Conservation (phyloP, 148 eudicot species). For the Chenopodium formosanum region DNA sequence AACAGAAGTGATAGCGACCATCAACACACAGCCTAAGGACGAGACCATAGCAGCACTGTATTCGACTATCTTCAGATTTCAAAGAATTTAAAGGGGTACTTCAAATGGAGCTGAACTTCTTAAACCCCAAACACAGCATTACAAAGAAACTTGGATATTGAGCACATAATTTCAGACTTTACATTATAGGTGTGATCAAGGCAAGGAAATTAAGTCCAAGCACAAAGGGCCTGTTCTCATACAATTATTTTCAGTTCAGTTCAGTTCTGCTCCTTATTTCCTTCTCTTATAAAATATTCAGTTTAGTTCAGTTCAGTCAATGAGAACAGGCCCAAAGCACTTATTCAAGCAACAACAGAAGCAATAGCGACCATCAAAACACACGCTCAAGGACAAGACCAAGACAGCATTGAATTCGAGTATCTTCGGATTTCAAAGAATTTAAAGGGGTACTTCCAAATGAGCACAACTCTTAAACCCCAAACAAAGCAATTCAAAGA, state of each 20-base stretch:
- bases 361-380: background rate
- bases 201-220: background rate
- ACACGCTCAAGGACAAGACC: too few species aligned
- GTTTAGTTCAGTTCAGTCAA: too few species aligned
- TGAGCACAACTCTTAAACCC: background rate
- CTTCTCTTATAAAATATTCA: too few species aligned
- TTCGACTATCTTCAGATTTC: too few species aligned
- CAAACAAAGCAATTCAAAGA: background rate
- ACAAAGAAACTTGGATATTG: background rate
- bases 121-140: background rate
- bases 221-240: background rate
- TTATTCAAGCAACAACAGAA: background rate
- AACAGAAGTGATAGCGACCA: background rate
- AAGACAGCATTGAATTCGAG: too few species aligned
- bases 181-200: background rate
- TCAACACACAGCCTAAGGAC: too few species aligned
- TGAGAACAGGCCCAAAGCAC: too few species aligned
- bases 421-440: too few species aligned
- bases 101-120: background rate
- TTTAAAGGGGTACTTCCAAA: background rate
- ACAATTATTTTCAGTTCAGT: too few species aligned
- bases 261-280: too few species aligned
- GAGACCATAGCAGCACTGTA: too few species aligned
- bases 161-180: background rate
- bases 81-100: background rate